Evolutionary conservation across 176 grass and related monocot species (phyloP), one percentile per base, ranked within the genome.

Genomic region (Avena atlantica): DNA sequence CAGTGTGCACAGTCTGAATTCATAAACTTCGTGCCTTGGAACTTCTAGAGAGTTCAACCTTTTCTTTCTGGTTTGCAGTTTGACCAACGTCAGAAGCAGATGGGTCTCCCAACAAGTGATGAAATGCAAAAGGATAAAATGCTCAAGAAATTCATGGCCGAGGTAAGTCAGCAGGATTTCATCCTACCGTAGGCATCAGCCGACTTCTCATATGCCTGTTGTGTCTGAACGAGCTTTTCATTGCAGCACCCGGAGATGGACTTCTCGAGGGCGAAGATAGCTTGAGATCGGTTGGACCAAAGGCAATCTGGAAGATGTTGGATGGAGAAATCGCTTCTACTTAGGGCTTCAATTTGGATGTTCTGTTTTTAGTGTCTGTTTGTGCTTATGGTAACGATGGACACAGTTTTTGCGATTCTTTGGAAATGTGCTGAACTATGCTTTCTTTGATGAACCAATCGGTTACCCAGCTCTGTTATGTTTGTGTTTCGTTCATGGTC

Each of bases 41-140:
- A 34, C 49, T 51, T 17, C 9, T 45, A 12, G 4, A 1, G 45
- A 48, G 45, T 48, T 48, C 9, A 2, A 12, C 0, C 59, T 16
- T 25, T 17, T 7, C 31, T 23, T 27, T 55, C 31, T 9, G 44
- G 9, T 65, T 36, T 70, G 66, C 63, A 99, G 97, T 99, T 96
- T 90, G 94, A 99, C 70, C 97, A 99, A 61, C 94, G 97, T 3
- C 97, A 99, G 83, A 99, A 99, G 83, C 88, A 93, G 77, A 99
- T 99, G 94, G 97, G 97, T 84, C 93, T 99, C 55, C 87, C 89
- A 57, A 94, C 94, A 55, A 96, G 94, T 66, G 97, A 99, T 68
- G 97, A 99, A 60, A 96, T 94, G 87, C 88, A 99, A 29, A 99
- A 99, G 97, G 89, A 99, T 83, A 94, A 99, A 51, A 69, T 99